Conservation (phyloP, 164 flowering plant species). For the Vitis rotundifolia region DNA sequence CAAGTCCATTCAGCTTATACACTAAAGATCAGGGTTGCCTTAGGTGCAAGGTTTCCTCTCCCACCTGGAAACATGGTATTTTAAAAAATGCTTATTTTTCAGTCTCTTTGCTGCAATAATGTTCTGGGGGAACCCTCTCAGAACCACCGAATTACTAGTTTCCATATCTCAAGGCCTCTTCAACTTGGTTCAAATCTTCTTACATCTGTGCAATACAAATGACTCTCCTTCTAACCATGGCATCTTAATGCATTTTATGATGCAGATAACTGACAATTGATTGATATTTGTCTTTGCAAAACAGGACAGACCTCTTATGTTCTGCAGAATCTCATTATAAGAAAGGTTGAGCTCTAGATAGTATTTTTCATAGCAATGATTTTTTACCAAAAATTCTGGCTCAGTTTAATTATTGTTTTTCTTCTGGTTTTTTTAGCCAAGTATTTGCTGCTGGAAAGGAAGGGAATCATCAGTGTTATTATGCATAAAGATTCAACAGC, state of each 20-base stretch:
- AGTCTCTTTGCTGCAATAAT: background rate
- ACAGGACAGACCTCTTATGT: slow-evolving; percentile 59
- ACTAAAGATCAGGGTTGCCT: background rate
- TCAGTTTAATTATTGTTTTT: slow-evolving; percentile 8
- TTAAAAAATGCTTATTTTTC: background rate
- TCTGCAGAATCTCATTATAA: slow-evolving; percentile 55
- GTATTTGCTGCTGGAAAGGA: slow-evolving; percentile 64
- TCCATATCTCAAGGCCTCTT: background rate
- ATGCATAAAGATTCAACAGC: slow-evolving; percentile 72
- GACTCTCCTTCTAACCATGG: background rate
- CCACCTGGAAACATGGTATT: background rate
- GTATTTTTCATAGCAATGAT: background rate
- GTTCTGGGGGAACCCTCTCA: background rate
- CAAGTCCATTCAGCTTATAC: slow-evolving; percentile 8
- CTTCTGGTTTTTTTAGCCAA: slow-evolving; percentile 40
- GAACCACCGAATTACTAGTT: background rate
- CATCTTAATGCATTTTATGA: too few relatives aligned
- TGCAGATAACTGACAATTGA: background rate
- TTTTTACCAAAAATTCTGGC: background rate
- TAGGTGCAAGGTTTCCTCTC: background rate
- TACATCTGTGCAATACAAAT: background rate
- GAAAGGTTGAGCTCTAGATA: slow-evolving; percentile 50
- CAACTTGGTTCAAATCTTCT: background rate
- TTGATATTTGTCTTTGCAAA: slow-evolving; percentile 1
- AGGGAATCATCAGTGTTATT: slow-evolving; percentile 47